These are phyloP conservation scores for Yamadazyma songkhlaensis DNA, from an alignment of 1,139 yeast species.

Conservation along the genomic window DNA sequence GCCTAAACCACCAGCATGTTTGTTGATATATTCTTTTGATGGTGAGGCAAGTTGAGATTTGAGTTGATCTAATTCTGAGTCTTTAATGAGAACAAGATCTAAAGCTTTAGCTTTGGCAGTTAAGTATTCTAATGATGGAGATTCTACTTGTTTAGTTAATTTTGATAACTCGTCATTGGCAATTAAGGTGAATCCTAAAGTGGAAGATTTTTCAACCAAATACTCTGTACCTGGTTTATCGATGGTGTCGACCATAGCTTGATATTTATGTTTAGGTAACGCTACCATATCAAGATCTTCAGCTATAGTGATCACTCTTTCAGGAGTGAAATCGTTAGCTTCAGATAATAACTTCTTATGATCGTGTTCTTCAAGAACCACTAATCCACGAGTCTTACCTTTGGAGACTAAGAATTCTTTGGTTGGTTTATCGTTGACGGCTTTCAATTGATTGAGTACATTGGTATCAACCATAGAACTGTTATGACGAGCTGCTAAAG, in stretches of 20 bases:
- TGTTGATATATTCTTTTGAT: slow-evolving; percentile 13
- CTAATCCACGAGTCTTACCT: slow-evolving; percentile 17
- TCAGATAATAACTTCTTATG: slow-evolving; percentile 21
- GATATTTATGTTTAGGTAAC: slow-evolving; percentile 20
- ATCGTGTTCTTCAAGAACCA: slow-evolving; percentile 25
- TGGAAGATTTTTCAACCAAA: slow-evolving; percentile 29
- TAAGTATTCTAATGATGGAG: slow-evolving; percentile 28
- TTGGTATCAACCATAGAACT: slow-evolving; percentile 10
- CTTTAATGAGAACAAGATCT: slow-evolving; percentile 18
- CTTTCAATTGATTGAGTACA: slow-evolving; percentile 14
- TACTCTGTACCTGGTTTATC: slow-evolving; percentile 27
- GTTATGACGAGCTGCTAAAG: slow-evolving; percentile 9
- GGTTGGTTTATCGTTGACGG: slow-evolving; percentile 20
- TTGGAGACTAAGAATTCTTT: slow-evolving; percentile 19
- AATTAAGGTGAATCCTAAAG: slow-evolving; percentile 26
- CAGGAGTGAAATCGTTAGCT: slow-evolving; percentile 29
- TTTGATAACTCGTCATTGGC: slow-evolving; percentile 18
- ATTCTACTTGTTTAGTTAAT: slow-evolving; percentile 11
- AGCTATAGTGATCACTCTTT: slow-evolving; percentile 23
- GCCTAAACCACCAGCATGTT: slow-evolving; percentile 15
- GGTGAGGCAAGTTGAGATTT: slow-evolving; percentile 17
- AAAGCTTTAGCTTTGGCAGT: slow-evolving; percentile 20
- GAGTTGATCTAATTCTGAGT: slow-evolving; percentile 20
- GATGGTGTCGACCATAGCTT: slow-evolving; percentile 16
- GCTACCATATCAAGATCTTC: slow-evolving; percentile 23